phyloP scores from a whole-genome alignment of 139 green algal genomes.

The Marvania coccoides region DNA sequence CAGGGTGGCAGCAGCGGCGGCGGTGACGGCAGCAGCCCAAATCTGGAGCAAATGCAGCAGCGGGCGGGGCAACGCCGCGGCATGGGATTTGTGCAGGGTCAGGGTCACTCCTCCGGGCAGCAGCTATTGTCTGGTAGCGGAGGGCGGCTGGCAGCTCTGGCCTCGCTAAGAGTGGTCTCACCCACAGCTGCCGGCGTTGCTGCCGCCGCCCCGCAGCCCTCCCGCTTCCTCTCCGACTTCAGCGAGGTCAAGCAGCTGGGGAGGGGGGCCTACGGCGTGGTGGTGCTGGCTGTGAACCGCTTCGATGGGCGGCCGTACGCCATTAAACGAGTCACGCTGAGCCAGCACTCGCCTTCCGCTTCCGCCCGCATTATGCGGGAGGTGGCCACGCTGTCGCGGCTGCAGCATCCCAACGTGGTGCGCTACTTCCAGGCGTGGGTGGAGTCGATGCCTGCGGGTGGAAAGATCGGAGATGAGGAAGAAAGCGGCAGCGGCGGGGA shows the following conservation, averaged over 20 bases:
- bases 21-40: background rate
- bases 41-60: background rate
- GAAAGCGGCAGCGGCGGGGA: background rate
- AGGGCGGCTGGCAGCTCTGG: background rate
- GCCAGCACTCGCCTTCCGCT: conserved; percentile 18
- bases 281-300: conserved; percentile 77
- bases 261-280: conserved; percentile 77
- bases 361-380: conserved; percentile 72
- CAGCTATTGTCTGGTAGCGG: conserved; percentile 43
- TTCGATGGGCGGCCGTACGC: conserved; percentile 75
- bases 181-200: background rate
- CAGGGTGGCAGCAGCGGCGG: background rate
- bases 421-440: conserved; percentile 81
- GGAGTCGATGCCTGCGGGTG: background rate
- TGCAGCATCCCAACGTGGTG: conserved; percentile 89
- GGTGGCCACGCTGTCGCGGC: conserved; percentile 77
- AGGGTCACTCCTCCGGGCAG: conserved; percentile 1
- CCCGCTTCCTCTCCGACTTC: conserved; percentile 60
- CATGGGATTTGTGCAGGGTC: background rate
- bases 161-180: background rate
- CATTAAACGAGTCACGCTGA: conserved; percentile 86
- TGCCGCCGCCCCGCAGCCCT: background rate
- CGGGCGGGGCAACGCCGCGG: background rate
- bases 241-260: conserved; percentile 68
- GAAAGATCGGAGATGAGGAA: background rate